Percentiles rank a stretch among this genome's conserved stretches.
phyloP scores from a whole-genome alignment of 148 eudicot genomes.

The Amaranthus palmeri region DNA sequence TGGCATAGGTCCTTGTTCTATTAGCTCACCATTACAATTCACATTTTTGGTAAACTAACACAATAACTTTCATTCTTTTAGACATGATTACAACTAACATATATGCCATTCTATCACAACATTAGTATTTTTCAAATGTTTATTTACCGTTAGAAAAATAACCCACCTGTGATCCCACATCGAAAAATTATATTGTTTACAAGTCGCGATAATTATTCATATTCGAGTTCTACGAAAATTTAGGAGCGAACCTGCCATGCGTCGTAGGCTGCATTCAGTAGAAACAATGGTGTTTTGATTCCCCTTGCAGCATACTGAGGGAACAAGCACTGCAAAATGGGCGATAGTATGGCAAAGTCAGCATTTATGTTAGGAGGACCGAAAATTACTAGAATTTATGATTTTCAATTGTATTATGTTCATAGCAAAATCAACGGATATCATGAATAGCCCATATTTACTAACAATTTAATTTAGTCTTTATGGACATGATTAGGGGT shows the following conservation, averaged over 20 bases:
- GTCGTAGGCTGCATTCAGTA: constrained; percentile 79
- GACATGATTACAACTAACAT: neutral
- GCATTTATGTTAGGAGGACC: too few species aligned
- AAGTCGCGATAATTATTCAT: too few species aligned
- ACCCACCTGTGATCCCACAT: too few species aligned
- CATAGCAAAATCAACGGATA: too few species aligned
- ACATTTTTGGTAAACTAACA: neutral
- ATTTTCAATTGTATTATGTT: too few species aligned
- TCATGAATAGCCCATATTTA: too few species aligned
- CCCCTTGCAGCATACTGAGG: constrained; percentile 60
- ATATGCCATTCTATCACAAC: neutral
- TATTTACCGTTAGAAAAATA: too few species aligned
- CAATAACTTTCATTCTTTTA: neutral
- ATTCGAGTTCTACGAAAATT: constrained; percentile 2
- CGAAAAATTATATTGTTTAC: too few species aligned
- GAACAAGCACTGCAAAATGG: constrained; percentile 74
- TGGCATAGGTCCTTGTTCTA: neutral
- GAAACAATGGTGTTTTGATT: constrained; percentile 62
- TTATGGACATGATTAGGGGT: too few species aligned
- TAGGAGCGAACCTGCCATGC: constrained; percentile 71
- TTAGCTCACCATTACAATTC: neutral
- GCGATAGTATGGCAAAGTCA: neutral
- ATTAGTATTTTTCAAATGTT: too few species aligned
- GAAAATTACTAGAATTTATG: too few species aligned
- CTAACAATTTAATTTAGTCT: too few species aligned